Conservation (phyloP, 2,329 filamentous ascomycete species). For the Diaporthe citriasiana region DNA sequence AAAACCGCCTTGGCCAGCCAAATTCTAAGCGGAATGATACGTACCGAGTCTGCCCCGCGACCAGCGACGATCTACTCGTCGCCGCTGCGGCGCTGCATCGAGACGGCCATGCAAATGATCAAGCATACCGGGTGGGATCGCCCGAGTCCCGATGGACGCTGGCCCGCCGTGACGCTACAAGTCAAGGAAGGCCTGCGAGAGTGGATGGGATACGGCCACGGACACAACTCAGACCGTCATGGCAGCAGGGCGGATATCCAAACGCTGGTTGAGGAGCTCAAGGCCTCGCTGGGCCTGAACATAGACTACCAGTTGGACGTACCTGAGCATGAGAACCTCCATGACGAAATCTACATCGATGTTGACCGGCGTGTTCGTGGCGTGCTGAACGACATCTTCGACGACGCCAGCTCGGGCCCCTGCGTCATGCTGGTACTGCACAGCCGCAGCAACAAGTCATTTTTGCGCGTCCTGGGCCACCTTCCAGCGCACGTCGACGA, state of each 20-base stretch:
- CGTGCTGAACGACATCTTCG: constrained; percentile 38
- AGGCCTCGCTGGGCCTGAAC: not conserved
- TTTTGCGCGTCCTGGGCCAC: constrained; percentile 40
- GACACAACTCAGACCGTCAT: constrained; percentile 35
- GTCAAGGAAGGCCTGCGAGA: constrained; percentile 41
- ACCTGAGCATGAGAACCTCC: not conserved
- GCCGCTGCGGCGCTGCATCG: constrained; percentile 38
- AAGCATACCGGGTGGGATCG: not conserved
- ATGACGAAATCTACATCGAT: constrained; percentile 36
- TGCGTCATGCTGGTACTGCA: constrained; percentile 40
- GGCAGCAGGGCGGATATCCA: constrained; percentile 1
- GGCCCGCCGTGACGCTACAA: not conserved
- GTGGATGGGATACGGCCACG: constrained; percentile 41
- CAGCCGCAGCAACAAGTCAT: constrained; percentile 38
- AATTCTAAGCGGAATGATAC: not conserved
- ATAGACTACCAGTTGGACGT: not conserved
- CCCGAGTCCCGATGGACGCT: not conserved
- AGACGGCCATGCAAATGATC: constrained; percentile 36
- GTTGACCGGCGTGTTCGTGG: constrained; percentile 36
- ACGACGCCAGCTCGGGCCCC: not conserved
- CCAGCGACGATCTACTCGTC: constrained; percentile 34
- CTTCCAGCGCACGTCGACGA: not conserved
- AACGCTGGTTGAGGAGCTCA: constrained; percentile 2
- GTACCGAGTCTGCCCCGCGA: not conserved
- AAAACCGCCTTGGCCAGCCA: constrained; percentile 3